Evolutionary conservation across 140 eudicot genomes (phyloP).

Genomic region (Anethum foeniculum): DNA sequence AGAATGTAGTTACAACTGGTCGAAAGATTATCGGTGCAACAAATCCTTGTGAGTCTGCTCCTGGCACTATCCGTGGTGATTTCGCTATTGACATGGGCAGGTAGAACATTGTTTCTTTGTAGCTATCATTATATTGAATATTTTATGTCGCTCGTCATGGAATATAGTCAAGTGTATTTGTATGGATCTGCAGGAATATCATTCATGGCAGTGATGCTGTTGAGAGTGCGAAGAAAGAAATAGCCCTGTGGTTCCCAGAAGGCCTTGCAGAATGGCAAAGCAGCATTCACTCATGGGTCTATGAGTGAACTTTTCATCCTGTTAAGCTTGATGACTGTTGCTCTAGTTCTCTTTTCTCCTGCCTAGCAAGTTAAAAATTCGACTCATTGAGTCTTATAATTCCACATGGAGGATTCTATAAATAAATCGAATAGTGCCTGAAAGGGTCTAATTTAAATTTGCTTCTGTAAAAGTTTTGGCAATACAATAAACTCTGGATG

Average conservation of each 20-base stretch:
- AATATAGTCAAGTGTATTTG: neutral
- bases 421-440: neutral
- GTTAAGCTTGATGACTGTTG: neutral
- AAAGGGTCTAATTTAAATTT: neutral
- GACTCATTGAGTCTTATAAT: neutral
- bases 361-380: neutral
- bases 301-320: constrained; percentile 31
- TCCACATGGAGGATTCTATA: neutral
- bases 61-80: constrained; percentile 98
- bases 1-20: constrained; percentile 71
- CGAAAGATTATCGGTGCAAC: constrained; percentile 92
- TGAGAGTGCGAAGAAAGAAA: constrained; percentile 87
- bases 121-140: neutral
- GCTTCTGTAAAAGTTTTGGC: neutral
- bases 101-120: constrained; percentile 18
- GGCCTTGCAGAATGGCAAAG: constrained; percentile 77
- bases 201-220: constrained; percentile 97
- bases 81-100: constrained; percentile 90
- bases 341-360: neutral
- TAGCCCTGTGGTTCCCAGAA: constrained; percentile 94
- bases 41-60: constrained; percentile 80
- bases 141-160: neutral
- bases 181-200: constrained; percentile 52
- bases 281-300: constrained; percentile 79
- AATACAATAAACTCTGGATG: neutral